These are phyloP conservation scores for Croton laevigatus DNA, from an alignment of 441 rosid genomes.

Conservation along the genomic window DNA sequence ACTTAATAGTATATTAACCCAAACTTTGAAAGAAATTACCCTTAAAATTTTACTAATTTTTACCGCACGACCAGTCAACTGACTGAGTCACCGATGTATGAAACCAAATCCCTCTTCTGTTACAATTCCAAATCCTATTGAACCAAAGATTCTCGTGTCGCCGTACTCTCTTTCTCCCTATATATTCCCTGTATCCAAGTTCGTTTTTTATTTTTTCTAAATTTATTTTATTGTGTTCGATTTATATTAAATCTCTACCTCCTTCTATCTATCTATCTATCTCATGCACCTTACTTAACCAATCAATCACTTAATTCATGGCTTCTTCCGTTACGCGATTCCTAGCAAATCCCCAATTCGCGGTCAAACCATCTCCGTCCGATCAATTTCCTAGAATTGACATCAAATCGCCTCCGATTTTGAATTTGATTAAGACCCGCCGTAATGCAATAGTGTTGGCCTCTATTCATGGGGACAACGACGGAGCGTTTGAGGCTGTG, in stretches of 20 bases:
- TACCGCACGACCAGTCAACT: too few relatives aligned
- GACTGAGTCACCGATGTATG: too few relatives aligned
- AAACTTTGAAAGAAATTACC: too few relatives aligned
- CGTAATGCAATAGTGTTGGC: slow-evolving; percentile 21
- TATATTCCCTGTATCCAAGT: neutral
- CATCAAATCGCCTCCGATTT: slow-evolving; percentile 15
- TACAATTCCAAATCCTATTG: too few relatives aligned
- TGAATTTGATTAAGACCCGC: slow-evolving; percentile 24
- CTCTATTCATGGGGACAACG: slow-evolving; percentile 27
- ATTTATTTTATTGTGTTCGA: too few relatives aligned
- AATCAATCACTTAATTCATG: slow-evolving; percentile 29
- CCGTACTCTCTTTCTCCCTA: too few relatives aligned
- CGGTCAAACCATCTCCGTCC: slow-evolving; percentile 19
- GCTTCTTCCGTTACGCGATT: slow-evolving; percentile 42
- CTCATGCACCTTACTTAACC: neutral
- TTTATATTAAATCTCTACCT: neutral
- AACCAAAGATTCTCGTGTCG: too few relatives aligned
- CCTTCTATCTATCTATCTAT: neutral
- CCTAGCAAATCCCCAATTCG: slow-evolving; percentile 29
- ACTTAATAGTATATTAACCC: too few relatives aligned
- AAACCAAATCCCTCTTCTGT: too few relatives aligned
- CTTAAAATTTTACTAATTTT: too few relatives aligned
- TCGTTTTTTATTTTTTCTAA: too few relatives aligned
- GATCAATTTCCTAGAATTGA: slow-evolving; percentile 19
- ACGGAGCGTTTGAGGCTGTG: slow-evolving; percentile 13